Percentiles rank a stretch among this genome's conserved stretches.
Evolutionary conservation across 345 rosid species (phyloP).

Genomic region (Linum trigynum): DNA sequence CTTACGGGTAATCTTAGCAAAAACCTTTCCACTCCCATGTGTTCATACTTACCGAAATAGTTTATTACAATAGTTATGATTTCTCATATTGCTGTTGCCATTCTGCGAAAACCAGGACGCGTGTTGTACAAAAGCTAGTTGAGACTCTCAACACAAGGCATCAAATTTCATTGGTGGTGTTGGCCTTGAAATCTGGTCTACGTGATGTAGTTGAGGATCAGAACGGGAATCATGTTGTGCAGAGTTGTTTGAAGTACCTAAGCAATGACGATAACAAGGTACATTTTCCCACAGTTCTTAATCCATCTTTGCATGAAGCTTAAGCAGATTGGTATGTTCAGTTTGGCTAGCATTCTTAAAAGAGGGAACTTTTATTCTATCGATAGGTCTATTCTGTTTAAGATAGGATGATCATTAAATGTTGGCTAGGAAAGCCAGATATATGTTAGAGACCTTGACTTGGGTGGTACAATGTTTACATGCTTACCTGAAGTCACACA

Average conservation of each 20-base stretch:
- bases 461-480: too few species aligned
- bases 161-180: slow-evolving; percentile 35
- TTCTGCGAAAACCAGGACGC: slow-evolving; percentile 29
- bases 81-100: background rate
- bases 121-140: slow-evolving; percentile 52
- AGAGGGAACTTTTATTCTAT: too few species aligned
- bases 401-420: too few species aligned
- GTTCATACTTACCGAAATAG: too few species aligned
- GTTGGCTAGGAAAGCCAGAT: too few species aligned
- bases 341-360: too few species aligned
- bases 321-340: too few species aligned
- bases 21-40: too few species aligned
- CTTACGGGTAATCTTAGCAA: slow-evolving; percentile 21
- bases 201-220: slow-evolving; percentile 46
- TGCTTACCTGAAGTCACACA: too few species aligned
- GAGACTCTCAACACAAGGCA: slow-evolving; percentile 46
- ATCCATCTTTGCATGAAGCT: background rate
- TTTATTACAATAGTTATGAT: too few species aligned
- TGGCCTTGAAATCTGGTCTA: slow-evolving; percentile 48
- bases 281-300: background rate
- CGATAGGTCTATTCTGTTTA: too few species aligned
- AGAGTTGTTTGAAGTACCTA: slow-evolving; percentile 57
- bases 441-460: too few species aligned
- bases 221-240: slow-evolving; percentile 76
- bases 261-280: slow-evolving; percentile 49